Percentiles rank a stretch among this genome's conserved stretches.
phyloP scores from a whole-genome alignment of 2,329 filamentous ascomycete species.

The Periglandula ipomoeae region DNA sequence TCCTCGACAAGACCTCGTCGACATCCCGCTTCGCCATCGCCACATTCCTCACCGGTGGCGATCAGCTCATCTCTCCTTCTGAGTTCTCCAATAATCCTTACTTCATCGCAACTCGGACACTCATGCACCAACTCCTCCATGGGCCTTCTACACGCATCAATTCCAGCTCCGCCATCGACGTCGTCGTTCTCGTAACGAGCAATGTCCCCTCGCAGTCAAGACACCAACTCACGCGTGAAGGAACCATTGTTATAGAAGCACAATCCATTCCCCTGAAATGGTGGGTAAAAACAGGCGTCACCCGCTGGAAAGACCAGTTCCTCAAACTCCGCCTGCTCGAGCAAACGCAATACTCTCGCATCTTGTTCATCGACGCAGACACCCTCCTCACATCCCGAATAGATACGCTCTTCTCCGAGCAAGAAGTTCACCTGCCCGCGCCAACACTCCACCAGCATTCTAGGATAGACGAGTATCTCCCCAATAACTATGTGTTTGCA shows the following conservation, averaged over 20 bases:
- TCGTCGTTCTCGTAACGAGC: neutral
- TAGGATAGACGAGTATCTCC: slow-evolving; percentile 23
- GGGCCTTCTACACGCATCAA: slow-evolving; percentile 24
- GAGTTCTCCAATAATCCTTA: slow-evolving; percentile 15
- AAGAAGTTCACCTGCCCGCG: neutral
- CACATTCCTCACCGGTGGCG: slow-evolving; percentile 2
- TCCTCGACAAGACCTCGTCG: neutral
- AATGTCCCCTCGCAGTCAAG: neutral
- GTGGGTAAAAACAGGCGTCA: slow-evolving; percentile 27
- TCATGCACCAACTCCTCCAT: slow-evolving; percentile 32
- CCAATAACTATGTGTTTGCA: slow-evolving; percentile 24
- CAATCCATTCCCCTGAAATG: slow-evolving; percentile 15
- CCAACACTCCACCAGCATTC: slow-evolving; percentile 19
- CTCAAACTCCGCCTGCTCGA: slow-evolving; percentile 33
- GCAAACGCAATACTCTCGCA: slow-evolving; percentile 28
- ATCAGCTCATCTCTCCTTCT: neutral
- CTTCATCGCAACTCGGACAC: slow-evolving; percentile 26
- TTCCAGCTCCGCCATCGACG: neutral
- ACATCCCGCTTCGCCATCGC: slow-evolving; percentile 2
- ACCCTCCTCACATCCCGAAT: slow-evolving; percentile 25
- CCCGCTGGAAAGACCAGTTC: slow-evolving; percentile 32
- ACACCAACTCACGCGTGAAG: neutral
- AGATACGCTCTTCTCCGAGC: slow-evolving; percentile 15
- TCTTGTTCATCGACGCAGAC: slow-evolving; percentile 36
- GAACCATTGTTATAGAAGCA: slow-evolving; percentile 7